Percentiles rank a stretch among this genome's conserved stretches.
Conservation (phyloP, 176 grass and related monocot genomes). For the Zea luxurians region DNA sequence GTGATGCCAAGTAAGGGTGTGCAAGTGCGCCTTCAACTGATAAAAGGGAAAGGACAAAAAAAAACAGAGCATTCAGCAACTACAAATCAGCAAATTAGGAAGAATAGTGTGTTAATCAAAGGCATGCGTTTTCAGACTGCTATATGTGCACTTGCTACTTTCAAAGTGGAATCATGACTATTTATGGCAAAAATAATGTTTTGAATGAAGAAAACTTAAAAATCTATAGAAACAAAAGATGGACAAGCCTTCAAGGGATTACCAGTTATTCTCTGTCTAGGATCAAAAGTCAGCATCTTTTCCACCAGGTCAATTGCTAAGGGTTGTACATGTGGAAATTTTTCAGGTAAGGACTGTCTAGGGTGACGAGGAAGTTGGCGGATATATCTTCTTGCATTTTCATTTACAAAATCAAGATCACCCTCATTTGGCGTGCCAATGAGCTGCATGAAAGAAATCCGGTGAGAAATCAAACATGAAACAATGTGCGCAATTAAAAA, state of each 20-base stretch:
- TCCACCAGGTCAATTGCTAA: slow-evolving; percentile 88
- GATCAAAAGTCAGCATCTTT: slow-evolving; percentile 98
- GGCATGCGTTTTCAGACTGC: neutral
- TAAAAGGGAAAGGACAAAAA: neutral
- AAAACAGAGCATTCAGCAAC: slow-evolving; percentile 27
- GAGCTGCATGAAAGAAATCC: slow-evolving; percentile 56
- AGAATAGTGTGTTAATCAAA: neutral
- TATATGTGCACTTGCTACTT: slow-evolving; percentile 14
- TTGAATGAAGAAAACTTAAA: neutral
- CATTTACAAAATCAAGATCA: slow-evolving; percentile 92
- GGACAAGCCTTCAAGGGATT: neutral
- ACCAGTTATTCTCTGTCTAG: slow-evolving; percentile 96
- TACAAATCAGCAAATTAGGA: slow-evolving; percentile 6
- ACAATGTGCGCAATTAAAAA: slow-evolving; percentile 12
- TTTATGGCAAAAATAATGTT: slow-evolving; percentile 19
- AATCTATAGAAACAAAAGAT: neutral
- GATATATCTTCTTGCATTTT: slow-evolving; percentile 98
- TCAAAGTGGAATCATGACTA: slow-evolving; percentile 7
- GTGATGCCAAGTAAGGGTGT: slow-evolving; percentile 88
- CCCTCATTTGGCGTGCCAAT: slow-evolving; percentile 88
- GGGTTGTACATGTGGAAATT: slow-evolving; percentile 93
- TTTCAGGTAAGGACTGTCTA: slow-evolving; percentile 77
- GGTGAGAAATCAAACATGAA: slow-evolving; percentile 7
- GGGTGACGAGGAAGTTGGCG: slow-evolving; percentile 73
- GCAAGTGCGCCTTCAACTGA: slow-evolving; percentile 96